Evolutionary conservation across 2,329 filamentous ascomycete species (phyloP).

Genomic region (Monilinia fructigena): DNA sequence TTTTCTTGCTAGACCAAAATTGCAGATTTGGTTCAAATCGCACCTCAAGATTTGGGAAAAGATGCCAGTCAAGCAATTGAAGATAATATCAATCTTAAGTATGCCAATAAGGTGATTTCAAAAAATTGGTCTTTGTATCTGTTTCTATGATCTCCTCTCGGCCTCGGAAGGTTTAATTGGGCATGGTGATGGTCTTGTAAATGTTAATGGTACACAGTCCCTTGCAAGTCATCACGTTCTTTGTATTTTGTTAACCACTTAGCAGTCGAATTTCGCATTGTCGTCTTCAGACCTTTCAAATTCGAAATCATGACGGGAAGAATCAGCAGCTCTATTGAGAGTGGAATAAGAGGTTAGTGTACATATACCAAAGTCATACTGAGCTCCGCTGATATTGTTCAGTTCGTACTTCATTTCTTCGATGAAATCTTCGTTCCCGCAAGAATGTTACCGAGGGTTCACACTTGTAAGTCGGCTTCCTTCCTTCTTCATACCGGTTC

Average conservation of each 20-base stretch:
- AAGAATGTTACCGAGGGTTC: constrained; percentile 73
- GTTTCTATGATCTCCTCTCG: constrained; percentile 85
- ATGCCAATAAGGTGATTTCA: constrained; percentile 96
- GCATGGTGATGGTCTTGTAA: constrained; percentile 86
- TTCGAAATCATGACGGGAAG: constrained; percentile 85
- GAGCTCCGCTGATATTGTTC: constrained; percentile 6
- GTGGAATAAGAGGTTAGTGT: constrained; percentile 67
- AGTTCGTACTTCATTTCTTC: constrained; percentile 87
- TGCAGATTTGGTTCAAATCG: constrained; percentile 90
- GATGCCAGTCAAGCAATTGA: constrained; percentile 81
- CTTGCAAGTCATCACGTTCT: not conserved
- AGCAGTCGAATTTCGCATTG: constrained; percentile 83
- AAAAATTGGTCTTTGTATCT: constrained; percentile 90
- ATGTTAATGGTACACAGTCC: constrained; percentile 73
- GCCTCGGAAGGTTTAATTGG: constrained; percentile 92
- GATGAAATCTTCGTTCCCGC: constrained; percentile 83
- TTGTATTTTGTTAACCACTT: constrained; percentile 21
- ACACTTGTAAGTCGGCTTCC: constrained; percentile 63
- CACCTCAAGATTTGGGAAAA: constrained; percentile 83
- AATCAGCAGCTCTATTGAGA: constrained; percentile 71
- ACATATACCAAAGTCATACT: constrained; percentile 9
- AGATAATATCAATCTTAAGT: constrained; percentile 96
- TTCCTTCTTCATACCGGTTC: constrained; percentile 8
- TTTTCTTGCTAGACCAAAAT: constrained; percentile 72
- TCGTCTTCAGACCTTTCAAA: constrained; percentile 95